Evolutionary conservation across 345 rosid species (phyloP), one percentile per base, ranked within the genome.

Genomic region (Aurinia saxatilis): DNA sequence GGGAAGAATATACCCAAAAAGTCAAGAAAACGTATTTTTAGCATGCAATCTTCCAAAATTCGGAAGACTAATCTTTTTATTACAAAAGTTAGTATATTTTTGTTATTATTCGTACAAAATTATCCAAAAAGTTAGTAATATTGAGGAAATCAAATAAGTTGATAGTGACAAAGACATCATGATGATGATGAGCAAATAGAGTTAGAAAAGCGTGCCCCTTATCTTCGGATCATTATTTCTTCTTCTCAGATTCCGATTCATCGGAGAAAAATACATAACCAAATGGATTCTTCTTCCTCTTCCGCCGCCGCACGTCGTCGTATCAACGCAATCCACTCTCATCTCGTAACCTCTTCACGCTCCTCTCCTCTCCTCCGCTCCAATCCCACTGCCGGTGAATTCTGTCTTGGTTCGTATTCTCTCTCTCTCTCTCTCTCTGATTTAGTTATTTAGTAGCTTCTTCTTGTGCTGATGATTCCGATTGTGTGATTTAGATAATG

Each of bases 311-410:
- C 95, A 50, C 86, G 83, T 52, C 95, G 92, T 70, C 96, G 99
- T 50, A 66, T 93, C 48, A 48, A 74, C 36, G 71, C 95, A 56
- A 78, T 93, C 50, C 70, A 77, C 67, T 78, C 73, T 60, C 99
- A 90, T 60, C 86, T 92, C 58, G 18, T 65, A 27, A 21, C 81
- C 67, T 53, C 61, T 68, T 10, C 62, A 57, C 65, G 75, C 34
- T 53, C 67, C 11, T 51, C 77, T 66, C 68, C 81, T 60, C 55
- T 67, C 69, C 80, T 92, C 65, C 78, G 53, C 50, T 54, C 66
- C 11, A 80, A 72, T 61, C 84, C 79, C 52, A 81, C 95, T 42
- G 83, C 87, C 36, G 91, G 90, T 66, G 95, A 93, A 80, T 93
- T 82, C 75, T 49, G 68, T 60, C 70, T 59, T 11, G 98, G 98